phyloP scores from a whole-genome alignment of 129 eudicot species.

The Artemisia tridentata region DNA sequence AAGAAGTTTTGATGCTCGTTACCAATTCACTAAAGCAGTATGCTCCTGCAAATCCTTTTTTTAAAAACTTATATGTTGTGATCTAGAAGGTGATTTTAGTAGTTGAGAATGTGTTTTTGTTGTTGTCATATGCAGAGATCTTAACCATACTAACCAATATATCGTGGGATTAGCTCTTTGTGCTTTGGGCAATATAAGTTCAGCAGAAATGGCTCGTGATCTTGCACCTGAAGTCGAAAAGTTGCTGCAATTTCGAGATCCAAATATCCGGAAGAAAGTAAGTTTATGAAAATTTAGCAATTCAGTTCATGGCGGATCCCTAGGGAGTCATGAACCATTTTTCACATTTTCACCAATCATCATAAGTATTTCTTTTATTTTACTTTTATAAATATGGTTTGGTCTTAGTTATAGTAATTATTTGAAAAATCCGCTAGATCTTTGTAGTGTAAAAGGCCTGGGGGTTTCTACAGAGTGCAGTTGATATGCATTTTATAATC shows the following conservation, averaged over 20 bases:
- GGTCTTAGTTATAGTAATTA: too few species aligned
- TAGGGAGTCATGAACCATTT: not conserved
- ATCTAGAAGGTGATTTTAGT: slow-evolving; percentile 5
- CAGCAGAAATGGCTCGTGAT: slow-evolving; percentile 99
- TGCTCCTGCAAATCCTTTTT: slow-evolving; percentile 25
- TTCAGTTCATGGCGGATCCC: not conserved
- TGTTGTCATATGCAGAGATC: slow-evolving; percentile 55
- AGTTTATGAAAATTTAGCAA: slow-evolving; percentile 26
- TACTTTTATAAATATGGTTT: too few species aligned
- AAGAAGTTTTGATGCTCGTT: slow-evolving; percentile 97
- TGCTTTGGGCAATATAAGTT: slow-evolving; percentile 92
- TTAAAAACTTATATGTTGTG: slow-evolving; percentile 18
- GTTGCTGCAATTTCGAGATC: slow-evolving; percentile 93
- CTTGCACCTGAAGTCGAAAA: slow-evolving; percentile 98
- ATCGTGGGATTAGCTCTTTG: slow-evolving; percentile 98
- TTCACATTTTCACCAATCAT: not conserved
- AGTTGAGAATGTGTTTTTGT: slow-evolving; percentile 8
- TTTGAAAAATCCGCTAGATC: not conserved
- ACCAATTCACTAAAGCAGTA: slow-evolving; percentile 98
- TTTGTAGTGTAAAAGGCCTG: not conserved
- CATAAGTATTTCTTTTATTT: not conserved
- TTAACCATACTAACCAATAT: slow-evolving; percentile 88
- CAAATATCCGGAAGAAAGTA: slow-evolving; percentile 96
- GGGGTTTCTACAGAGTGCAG: not conserved
- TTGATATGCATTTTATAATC: not conserved